A percentile compares a stretch with the other conserved stretches of the same genome.
Evolutionary conservation across 208 protist species (phyloP).

Genomic region (Crithidia fasciculata): DNA sequence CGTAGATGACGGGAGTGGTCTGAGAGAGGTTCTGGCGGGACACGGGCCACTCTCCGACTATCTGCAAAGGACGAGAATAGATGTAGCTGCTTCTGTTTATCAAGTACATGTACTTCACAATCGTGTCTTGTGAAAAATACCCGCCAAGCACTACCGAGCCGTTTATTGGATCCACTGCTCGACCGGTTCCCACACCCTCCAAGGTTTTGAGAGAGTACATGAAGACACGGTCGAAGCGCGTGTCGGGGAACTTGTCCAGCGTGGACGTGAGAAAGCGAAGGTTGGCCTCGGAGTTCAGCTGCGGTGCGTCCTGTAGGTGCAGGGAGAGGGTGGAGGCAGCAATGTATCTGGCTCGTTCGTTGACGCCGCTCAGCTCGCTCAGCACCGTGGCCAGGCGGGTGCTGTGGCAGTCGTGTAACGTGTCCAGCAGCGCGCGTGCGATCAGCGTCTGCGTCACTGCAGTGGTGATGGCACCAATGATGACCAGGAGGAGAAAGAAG

Average conservation of each 20-base stretch:
- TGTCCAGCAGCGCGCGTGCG: not conserved
- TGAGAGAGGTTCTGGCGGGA: not conserved
- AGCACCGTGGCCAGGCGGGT: not conserved
- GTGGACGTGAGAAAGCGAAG: not conserved
- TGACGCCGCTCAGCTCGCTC: not conserved
- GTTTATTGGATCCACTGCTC: too few species aligned
- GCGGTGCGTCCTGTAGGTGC: not conserved
- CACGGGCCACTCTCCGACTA: not conserved
- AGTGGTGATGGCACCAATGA: not conserved
- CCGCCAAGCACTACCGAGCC: not conserved
- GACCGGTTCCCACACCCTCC: not conserved
- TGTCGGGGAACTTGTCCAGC: not conserved
- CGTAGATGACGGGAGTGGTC: not conserved
- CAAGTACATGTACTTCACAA: not conserved
- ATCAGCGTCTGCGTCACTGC: not conserved
- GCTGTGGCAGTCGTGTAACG: not conserved
- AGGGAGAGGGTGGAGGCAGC: not conserved
- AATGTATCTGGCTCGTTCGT: not conserved
- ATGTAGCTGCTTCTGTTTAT: not conserved
- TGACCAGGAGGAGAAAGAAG: not conserved
- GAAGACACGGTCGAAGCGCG: not conserved
- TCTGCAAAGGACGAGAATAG: not conserved
- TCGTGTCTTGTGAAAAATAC: not conserved
- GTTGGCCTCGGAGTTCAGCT: not conserved
- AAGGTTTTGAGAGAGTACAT: not conserved